These are phyloP conservation scores for Lagenidium giganteum DNA, from an alignment of 352 stramenopile species.

Conservation along the genomic window DNA sequence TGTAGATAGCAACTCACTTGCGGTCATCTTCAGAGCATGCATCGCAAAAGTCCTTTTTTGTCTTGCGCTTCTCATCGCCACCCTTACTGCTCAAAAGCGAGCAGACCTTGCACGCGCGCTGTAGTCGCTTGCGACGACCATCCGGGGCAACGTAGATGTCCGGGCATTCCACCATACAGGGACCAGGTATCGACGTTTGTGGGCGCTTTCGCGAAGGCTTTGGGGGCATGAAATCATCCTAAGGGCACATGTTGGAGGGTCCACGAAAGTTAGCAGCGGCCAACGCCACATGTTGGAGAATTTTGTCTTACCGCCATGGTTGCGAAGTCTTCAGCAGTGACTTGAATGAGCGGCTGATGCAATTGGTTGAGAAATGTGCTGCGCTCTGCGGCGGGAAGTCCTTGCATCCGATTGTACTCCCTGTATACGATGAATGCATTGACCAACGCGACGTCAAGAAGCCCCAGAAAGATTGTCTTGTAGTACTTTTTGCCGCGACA, in stretches of 20 bases:
- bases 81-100: background rate
- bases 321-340: background rate
- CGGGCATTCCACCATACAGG: background rate
- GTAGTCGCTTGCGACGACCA: background rate
- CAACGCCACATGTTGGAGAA: too few relatives aligned
- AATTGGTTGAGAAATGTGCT: slow-evolving; percentile 6
- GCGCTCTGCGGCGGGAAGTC: background rate
- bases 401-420: too few relatives aligned
- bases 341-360: background rate
- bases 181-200: background rate
- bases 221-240: background rate
- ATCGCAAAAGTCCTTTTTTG: slow-evolving; percentile 1
- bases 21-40: background rate
- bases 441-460: slow-evolving; percentile 13
- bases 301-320: too few relatives aligned
- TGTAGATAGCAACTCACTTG: background rate
- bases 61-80: background rate
- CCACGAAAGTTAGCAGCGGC: too few relatives aligned
- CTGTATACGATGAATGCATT: slow-evolving; percentile 14
- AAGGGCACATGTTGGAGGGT: too few relatives aligned
- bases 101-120: slow-evolving; percentile 2
- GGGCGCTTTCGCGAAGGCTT: background rate
- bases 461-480: slow-evolving; percentile 14
- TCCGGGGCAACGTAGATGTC: background rate
- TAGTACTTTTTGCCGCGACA: slow-evolving; percentile 14